These are phyloP conservation scores for Suillus cothurnatus DNA, from an alignment of 768 basidiomycete genomes.

Conservation along the genomic window DNA sequence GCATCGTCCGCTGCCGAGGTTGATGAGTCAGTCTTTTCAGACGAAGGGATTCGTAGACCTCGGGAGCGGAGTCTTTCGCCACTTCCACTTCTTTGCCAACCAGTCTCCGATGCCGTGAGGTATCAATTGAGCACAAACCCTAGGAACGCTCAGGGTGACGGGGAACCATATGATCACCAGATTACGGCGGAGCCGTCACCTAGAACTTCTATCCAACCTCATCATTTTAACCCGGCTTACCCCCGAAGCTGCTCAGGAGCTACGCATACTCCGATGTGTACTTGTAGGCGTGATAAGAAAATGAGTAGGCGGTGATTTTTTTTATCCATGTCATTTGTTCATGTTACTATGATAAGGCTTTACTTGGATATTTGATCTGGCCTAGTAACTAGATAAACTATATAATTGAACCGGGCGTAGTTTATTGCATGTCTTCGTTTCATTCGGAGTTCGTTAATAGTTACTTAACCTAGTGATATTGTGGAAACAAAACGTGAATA, in stretches of 20 bases:
- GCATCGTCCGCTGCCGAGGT: constrained; percentile 23
- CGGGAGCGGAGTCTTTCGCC: constrained; percentile 25
- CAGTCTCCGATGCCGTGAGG: constrained; percentile 33
- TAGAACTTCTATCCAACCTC: not conserved
- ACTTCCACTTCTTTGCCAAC: constrained; percentile 35
- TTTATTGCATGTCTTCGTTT: constrained; percentile 7
- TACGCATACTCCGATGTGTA: not conserved
- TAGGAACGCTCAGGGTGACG: constrained; percentile 2
- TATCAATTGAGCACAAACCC: constrained; percentile 26
- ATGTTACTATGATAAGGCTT: not conserved
- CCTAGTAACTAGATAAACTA: constrained; percentile 4
- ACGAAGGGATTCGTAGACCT: constrained; percentile 6
- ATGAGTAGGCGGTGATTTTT: constrained; percentile 5
- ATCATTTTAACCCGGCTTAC: constrained; percentile 3
- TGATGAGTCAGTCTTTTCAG: constrained; percentile 4
- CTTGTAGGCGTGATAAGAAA: not conserved
- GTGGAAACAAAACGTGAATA: constrained; percentile 2
- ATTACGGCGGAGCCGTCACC: constrained; percentile 6
- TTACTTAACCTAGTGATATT: constrained; percentile 7
- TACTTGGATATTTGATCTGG: constrained; percentile 2
- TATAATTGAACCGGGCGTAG: constrained; percentile 5
- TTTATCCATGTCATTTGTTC: constrained; percentile 3
- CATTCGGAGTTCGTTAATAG: constrained; percentile 2
- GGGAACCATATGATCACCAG: not conserved
- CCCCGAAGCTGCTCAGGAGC: constrained; percentile 5